These are phyloP conservation scores for Ceratocystis huliohia DNA, from an alignment of 2,329 filamentous ascomycete species.

Conservation along the genomic window DNA sequence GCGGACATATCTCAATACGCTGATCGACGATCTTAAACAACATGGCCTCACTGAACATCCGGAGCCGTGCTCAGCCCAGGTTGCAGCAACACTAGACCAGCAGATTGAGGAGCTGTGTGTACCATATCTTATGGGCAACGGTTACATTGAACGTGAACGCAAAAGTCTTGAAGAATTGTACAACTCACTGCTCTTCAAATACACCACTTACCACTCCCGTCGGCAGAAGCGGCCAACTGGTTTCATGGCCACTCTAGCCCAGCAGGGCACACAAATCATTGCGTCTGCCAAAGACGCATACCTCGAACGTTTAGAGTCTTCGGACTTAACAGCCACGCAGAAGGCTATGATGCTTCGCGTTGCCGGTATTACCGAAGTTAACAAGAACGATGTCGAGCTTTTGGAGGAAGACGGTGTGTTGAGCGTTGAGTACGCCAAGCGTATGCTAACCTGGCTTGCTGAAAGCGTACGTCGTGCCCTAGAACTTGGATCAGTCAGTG, in stretches of 20 bases:
- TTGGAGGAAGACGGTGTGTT: conserved; percentile 78
- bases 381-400: conserved; percentile 78
- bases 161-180: conserved; percentile 67
- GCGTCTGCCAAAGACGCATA: conserved; percentile 84
- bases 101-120: conserved; percentile 68
- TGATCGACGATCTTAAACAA: conserved; percentile 86
- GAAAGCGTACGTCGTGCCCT: conserved; percentile 85
- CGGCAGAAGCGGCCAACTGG: conserved; percentile 80
- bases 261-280: conserved; percentile 78
- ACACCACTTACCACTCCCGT: conserved; percentile 82
- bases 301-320: conserved; percentile 74
- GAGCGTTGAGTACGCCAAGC: conserved; percentile 76
- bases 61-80: conserved; percentile 77
- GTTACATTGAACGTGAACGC: conserved; percentile 57
- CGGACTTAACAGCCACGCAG: conserved; percentile 76
- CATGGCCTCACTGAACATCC: conserved; percentile 94
- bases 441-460: conserved; percentile 95
- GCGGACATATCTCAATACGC: conserved; percentile 68
- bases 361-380: conserved; percentile 66
- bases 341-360: conserved; percentile 83
- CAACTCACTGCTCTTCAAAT: conserved; percentile 89
- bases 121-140: conserved; percentile 55
- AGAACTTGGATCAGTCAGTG: conserved; percentile 73
- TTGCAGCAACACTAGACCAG: conserved; percentile 60
- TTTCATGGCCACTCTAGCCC: conserved; percentile 84